These are phyloP conservation scores for Monosiga brevicollis DNA, from an alignment of 78 protist genomes.

Conservation along the genomic window DNA sequence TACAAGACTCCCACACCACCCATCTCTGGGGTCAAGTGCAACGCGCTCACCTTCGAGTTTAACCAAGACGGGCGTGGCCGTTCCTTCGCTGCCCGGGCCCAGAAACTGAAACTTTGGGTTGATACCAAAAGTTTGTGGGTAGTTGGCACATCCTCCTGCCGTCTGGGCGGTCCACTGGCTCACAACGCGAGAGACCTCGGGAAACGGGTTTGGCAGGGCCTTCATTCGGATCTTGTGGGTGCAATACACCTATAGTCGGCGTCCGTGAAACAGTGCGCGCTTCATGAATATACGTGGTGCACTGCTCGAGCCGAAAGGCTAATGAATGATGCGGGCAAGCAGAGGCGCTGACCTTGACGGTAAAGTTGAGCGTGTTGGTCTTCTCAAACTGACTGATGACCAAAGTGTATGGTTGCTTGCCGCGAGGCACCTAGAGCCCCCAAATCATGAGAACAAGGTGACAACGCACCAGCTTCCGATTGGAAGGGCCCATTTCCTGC, in stretches of 20 bases:
- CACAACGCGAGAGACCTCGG: not conserved
- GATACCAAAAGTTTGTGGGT: not conserved
- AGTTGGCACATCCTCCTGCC: not conserved
- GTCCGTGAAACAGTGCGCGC: not conserved
- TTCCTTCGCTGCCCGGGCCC: not conserved
- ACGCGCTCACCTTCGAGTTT: not conserved
- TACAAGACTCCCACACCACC: not conserved
- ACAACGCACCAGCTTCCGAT: too few relatives aligned
- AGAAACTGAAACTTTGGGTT: not conserved
- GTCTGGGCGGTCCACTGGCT: not conserved
- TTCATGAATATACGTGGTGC: not conserved
- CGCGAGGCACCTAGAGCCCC: not conserved
- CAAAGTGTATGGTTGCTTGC: not conserved
- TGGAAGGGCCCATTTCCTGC: too few relatives aligned
- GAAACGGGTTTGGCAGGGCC: not conserved
- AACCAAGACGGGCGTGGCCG: not conserved
- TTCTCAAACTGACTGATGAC: not conserved
- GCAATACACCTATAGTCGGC: not conserved
- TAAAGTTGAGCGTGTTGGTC: not conserved
- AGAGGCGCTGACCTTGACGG: not conserved
- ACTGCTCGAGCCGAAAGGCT: not conserved
- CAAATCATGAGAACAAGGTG: too few relatives aligned
- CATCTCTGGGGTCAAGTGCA: not conserved
- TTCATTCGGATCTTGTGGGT: not conserved
- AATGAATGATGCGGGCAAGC: not conserved